These are phyloP conservation scores for Ajuga chamaepitys DNA, from an alignment of 257 asterid genomes.

Conservation along the genomic window DNA sequence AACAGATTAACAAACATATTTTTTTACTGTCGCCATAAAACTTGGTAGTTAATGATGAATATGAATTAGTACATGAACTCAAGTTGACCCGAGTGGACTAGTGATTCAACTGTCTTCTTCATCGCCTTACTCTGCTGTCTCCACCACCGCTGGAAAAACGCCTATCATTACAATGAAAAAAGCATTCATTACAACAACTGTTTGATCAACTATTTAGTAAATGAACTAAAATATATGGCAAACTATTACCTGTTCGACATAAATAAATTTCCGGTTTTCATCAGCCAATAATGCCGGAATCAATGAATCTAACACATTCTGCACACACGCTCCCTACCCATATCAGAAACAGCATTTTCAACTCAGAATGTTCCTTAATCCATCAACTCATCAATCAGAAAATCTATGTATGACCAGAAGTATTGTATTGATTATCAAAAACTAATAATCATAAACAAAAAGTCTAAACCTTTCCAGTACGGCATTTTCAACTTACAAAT, in stretches of 20 bases:
- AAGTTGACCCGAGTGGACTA: slow-evolving; percentile 81
- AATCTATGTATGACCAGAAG: neutral
- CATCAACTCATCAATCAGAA: neutral
- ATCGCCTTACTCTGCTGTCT: slow-evolving; percentile 55
- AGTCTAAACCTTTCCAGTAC: no score
- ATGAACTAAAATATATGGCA: neutral
- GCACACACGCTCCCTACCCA: slow-evolving; percentile 88
- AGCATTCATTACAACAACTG: neutral
- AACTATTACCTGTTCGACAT: slow-evolving; percentile 64
- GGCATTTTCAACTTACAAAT: slow-evolving; percentile 5
- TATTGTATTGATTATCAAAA: no score
- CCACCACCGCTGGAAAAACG: slow-evolving; percentile 99
- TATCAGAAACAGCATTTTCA: neutral
- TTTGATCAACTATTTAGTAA: neutral
- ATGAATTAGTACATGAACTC: slow-evolving; percentile 64
- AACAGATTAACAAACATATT: neutral
- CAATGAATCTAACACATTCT: slow-evolving; percentile 87
- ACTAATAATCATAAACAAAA: no score
- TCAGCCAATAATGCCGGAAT: slow-evolving; percentile 81
- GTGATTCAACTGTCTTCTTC: slow-evolving; percentile 51
- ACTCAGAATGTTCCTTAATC: neutral
- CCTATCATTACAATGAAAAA: slow-evolving; percentile 29
- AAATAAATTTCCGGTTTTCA: slow-evolving; percentile 70
- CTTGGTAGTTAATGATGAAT: neutral
- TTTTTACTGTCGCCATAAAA: neutral